phyloP scores from a whole-genome alignment of 2,329 filamentous ascomycete genomes.

The Cercospora canescens region DNA sequence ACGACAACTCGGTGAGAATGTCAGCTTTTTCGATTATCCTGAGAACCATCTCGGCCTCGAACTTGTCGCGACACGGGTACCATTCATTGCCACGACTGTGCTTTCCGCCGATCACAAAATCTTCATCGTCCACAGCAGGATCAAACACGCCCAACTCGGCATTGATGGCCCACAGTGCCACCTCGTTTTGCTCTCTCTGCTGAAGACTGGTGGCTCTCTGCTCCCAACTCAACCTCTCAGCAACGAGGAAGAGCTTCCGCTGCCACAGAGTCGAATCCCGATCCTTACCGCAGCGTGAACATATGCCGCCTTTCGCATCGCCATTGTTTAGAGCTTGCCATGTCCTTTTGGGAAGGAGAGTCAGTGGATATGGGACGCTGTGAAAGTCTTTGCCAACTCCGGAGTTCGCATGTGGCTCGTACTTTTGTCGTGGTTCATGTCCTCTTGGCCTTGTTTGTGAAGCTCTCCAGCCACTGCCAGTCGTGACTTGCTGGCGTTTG shows the following conservation, averaged over 20 bases:
- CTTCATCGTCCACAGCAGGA: slow-evolving; percentile 22
- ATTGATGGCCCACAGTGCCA: slow-evolving; percentile 24
- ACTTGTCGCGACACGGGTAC: slow-evolving; percentile 17
- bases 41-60: slow-evolving; percentile 21
- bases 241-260: slow-evolving; percentile 26
- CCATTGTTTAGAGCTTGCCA: slow-evolving; percentile 22
- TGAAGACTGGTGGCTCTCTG: slow-evolving; percentile 8
- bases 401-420: slow-evolving; percentile 20
- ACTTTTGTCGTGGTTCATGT: slow-evolving; percentile 10
- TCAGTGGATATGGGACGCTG: slow-evolving; percentile 22
- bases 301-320: slow-evolving; percentile 15
- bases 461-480: slow-evolving; percentile 2
- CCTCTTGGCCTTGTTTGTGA: neutral
- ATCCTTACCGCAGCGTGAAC: slow-evolving; percentile 20
- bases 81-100: slow-evolving; percentile 18
- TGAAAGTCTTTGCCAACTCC: slow-evolving; percentile 22
- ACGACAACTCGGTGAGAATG: slow-evolving; percentile 15
- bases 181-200: slow-evolving; percentile 22
- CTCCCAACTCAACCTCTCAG: slow-evolving; percentile 24
- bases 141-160: slow-evolving; percentile 25
- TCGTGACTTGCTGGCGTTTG: neutral
- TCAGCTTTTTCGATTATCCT: slow-evolving; percentile 21
- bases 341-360: slow-evolving; percentile 20
- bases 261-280: slow-evolving; percentile 16
- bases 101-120: slow-evolving; percentile 19